phyloP scores from a whole-genome alignment of 257 asterid species.

The Echites panduratus region DNA sequence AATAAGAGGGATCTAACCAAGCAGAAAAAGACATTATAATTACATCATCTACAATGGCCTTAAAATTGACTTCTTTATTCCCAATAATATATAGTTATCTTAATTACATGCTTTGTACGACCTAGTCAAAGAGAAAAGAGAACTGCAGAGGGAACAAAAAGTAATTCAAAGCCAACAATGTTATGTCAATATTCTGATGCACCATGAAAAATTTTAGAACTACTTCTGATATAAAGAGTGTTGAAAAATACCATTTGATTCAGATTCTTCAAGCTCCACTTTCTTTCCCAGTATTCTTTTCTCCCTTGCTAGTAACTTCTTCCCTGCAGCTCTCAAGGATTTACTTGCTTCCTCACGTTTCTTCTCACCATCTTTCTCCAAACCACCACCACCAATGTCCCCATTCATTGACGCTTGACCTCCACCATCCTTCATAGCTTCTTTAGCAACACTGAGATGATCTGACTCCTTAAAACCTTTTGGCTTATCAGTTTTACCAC shows the following conservation, averaged over 20 bases:
- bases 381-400: constrained; percentile 19
- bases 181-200: not conserved
- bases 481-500: constrained; percentile 45
- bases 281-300: not conserved
- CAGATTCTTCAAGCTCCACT: constrained; percentile 1
- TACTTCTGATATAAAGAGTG: not conserved
- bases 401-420: constrained; percentile 21
- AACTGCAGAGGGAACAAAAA: not conserved
- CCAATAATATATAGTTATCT: not conserved
- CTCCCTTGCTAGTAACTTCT: constrained; percentile 3
- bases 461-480: constrained; percentile 51
- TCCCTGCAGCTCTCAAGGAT: constrained; percentile 28
- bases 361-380: constrained; percentile 8
- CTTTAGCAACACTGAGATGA: constrained; percentile 13
- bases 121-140: not conserved
- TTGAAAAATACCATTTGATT: not conserved
- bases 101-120: not conserved
- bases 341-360: constrained; percentile 17
- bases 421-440: constrained; percentile 19
- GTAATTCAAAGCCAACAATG: not conserved
- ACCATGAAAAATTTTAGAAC: not conserved
- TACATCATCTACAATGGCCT: not conserved
- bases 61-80: not conserved
- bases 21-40: not conserved
- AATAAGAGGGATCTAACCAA: not conserved